Percentiles rank a stretch among this genome's conserved stretches.
Conservation (phyloP, 305 asterid species). For the Plantago coronopus region DNA sequence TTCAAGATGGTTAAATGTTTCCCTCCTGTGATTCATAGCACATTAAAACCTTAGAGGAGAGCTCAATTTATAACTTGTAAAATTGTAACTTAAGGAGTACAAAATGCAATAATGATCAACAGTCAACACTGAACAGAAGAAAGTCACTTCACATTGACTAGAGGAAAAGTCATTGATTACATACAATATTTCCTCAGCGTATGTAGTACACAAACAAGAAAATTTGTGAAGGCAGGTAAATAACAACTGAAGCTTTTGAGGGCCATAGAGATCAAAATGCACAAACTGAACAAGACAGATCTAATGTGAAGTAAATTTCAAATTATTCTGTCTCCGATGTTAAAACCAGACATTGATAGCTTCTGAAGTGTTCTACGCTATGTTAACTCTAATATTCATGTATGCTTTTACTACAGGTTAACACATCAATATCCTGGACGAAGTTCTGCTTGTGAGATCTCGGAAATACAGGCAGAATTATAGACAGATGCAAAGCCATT, state of each 20-base stretch:
- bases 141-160: no score
- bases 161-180: no score
- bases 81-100: background rate
- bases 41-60: conserved; percentile 12
- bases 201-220: no score
- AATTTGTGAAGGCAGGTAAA: no score
- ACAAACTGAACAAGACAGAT: background rate
- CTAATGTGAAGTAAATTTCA: background rate
- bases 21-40: conserved; percentile 44
- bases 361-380: background rate
- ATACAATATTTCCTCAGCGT: no score
- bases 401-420: background rate
- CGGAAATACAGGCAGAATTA: background rate
- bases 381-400: background rate
- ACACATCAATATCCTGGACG: background rate
- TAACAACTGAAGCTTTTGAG: no score
- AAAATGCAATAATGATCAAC: no score
- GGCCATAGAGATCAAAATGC: background rate
- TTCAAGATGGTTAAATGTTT: conserved; percentile 75
- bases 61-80: conserved; percentile 8
- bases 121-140: no score
- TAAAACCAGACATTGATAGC: background rate
- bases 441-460: background rate
- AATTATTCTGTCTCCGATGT: background rate
- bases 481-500: background rate